Conservation (phyloP, 805 yeast species). For the Tetrapisispora fleetii region DNA sequence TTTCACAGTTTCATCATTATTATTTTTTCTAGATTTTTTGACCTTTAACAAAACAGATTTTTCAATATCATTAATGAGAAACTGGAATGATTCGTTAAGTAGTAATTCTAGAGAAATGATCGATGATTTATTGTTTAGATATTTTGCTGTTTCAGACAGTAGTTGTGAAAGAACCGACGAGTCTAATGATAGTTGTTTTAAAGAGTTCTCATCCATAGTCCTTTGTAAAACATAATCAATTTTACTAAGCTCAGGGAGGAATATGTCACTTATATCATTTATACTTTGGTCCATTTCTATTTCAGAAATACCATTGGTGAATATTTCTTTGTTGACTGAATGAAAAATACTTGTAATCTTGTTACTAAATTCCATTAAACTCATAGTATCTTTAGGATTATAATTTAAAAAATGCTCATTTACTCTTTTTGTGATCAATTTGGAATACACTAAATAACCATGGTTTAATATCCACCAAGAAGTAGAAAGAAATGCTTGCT, state of each 20-base stretch:
- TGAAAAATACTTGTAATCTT: slow-evolving; percentile 32
- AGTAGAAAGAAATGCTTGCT: slow-evolving; percentile 74
- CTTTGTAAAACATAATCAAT: slow-evolving; percentile 48
- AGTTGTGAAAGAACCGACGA: slow-evolving; percentile 29
- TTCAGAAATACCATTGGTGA: slow-evolving; percentile 12
- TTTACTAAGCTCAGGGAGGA: slow-evolving; percentile 41
- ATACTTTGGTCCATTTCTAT: background rate
- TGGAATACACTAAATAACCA: slow-evolving; percentile 61
- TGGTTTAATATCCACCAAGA: slow-evolving; percentile 91
- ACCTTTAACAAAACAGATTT: slow-evolving; percentile 3
- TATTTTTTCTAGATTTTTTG: slow-evolving; percentile 7
- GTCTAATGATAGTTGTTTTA: slow-evolving; percentile 23
- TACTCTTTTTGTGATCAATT: slow-evolving; percentile 47
- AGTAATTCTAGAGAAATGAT: slow-evolving; percentile 21
- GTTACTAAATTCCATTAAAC: slow-evolving; percentile 48
- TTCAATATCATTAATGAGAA: slow-evolving; percentile 19
- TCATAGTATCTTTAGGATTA: slow-evolving; percentile 64
- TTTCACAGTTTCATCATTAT: slow-evolving; percentile 4
- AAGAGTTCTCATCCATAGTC: slow-evolving; percentile 36
- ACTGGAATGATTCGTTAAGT: slow-evolving; percentile 25
- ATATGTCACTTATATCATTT: slow-evolving; percentile 15
- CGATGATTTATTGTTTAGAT: slow-evolving; percentile 28
- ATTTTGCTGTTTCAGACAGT: slow-evolving; percentile 37
- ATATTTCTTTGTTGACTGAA: slow-evolving; percentile 23
- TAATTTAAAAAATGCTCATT: slow-evolving; percentile 48